These are phyloP conservation scores for Balakata baccata DNA, from an alignment of 345 rosid genomes.

Conservation along the genomic window DNA sequence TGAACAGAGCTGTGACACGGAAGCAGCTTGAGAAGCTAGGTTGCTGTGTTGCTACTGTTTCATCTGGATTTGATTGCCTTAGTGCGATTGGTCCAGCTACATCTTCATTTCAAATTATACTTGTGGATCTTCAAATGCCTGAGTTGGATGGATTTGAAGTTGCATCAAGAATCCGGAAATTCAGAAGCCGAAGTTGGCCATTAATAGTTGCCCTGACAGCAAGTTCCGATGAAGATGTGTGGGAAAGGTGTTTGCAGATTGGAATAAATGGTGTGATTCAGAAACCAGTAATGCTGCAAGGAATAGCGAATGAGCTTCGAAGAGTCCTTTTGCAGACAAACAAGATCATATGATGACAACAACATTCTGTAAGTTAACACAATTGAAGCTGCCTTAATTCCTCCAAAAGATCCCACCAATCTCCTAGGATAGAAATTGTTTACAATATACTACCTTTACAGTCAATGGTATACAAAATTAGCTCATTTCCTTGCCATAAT, in stretches of 20 bases:
- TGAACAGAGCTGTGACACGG: slow-evolving; percentile 70
- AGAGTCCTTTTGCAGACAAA: slow-evolving; percentile 57
- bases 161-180: slow-evolving; percentile 63
- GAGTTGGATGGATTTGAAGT: slow-evolving; percentile 85
- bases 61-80: slow-evolving; percentile 79
- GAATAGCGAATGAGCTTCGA: slow-evolving; percentile 65
- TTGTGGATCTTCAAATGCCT: slow-evolving; percentile 77
- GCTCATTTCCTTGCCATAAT: slow-evolving; percentile 9
- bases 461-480: slow-evolving; percentile 34
- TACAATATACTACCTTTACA: slow-evolving; percentile 25
- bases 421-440: slow-evolving; percentile 30
- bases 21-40: slow-evolving; percentile 84
- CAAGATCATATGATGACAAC: slow-evolving; percentile 28
- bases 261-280: slow-evolving; percentile 81
- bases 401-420: neutral
- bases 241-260: slow-evolving; percentile 59
- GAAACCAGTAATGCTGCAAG: slow-evolving; percentile 67
- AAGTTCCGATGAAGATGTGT: slow-evolving; percentile 49
- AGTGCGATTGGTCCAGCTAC: slow-evolving; percentile 43
- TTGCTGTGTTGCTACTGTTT: slow-evolving; percentile 60
- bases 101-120: slow-evolving; percentile 54
- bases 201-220: slow-evolving; percentile 63
- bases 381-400: neutral
- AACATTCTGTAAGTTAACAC: slow-evolving; percentile 9
- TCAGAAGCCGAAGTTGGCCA: slow-evolving; percentile 59